Base-by-base conservation (phyloP, 768 basidiomycete species). In the Leccinum fibrillosum region DNA sequence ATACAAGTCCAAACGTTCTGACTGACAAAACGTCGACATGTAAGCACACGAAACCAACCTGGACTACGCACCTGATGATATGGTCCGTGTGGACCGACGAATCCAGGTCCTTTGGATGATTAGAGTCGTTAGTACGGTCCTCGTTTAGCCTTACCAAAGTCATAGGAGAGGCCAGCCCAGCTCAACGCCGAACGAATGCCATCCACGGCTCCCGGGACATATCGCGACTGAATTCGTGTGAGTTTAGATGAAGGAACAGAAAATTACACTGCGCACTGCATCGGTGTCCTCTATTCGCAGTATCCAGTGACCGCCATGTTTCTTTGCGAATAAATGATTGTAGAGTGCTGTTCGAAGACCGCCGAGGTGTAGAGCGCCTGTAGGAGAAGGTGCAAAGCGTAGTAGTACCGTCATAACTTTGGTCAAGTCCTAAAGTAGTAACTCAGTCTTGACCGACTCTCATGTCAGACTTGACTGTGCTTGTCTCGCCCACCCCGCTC, bases 351-450 rank as follows among this genome's bases (percentile, higher is more conserved):
- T 98, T 17, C 97, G 78, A 13, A 99, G 83, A 0, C 97, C 97
- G 1, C 97, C 97, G 2, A 99, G 85, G 72, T 99, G 97, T 5
- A 98, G 77, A 32, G 88, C 82, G 2, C 97, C 97, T 0, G 97
- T 99, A 1, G 97, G 97, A 1, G 97, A 98, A 1, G 97, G 97
- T 2, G 96, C 97, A 72, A 99, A 98, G 15, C 97, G 87, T 15
- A 98, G 73, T 17, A 94, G 77, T 11, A 80, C 81, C 78, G 86
- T 86, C 64, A 69, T 60, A 5, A 26, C 7, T 0, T 0, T 26
- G 26, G 26, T 13, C 25, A 45, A 17, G 13, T 26, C 49, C 25
- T 26, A 48, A 48, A 48, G 28, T 13, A 5, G 47, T 26, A 48
- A 23, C 30, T 32, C 32, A 32, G 35, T 35, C 35, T 12, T 25